Evolutionary conservation across 2,329 filamentous ascomycete genomes (phyloP).

Genomic region (Colletotrichum spaethianum): DNA sequence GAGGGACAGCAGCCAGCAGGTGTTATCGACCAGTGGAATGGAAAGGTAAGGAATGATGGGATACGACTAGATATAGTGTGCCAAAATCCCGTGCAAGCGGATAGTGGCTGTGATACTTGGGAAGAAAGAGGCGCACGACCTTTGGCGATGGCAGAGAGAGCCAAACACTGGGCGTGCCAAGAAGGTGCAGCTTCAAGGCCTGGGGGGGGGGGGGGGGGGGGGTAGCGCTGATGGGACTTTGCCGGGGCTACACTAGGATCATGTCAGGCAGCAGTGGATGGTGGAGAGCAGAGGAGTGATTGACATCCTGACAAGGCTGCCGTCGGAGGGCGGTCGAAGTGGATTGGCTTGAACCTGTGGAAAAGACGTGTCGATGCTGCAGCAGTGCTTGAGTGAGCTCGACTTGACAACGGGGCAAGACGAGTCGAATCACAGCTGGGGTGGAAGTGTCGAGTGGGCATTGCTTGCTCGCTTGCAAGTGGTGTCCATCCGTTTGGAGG

Average conservation of each 20-base stretch:
- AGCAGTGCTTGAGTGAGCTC: neutral
- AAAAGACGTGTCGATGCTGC: neutral
- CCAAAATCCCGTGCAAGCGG: conserved; percentile 6
- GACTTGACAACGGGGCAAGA: neutral
- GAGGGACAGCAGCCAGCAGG: too few species aligned
- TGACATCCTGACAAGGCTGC: neutral
- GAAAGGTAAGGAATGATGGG: conserved; percentile 33
- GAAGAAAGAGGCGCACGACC: conserved; percentile 19
- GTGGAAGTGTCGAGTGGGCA: conserved; percentile 8
- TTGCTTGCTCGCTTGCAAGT: neutral
- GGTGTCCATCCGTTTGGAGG: conserved; percentile 17
- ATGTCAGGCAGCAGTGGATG: conserved; percentile 1
- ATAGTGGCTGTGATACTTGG: conserved; percentile 29
- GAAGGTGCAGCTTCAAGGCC: too few species aligned
- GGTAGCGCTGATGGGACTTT: conserved; percentile 17
- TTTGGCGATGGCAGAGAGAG: neutral
- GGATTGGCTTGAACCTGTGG: conserved; percentile 12
- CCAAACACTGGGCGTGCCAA: conserved; percentile 25
- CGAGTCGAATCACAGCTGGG: neutral
- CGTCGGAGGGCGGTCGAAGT: conserved; percentile 34
- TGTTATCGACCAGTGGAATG: conserved; percentile 28
- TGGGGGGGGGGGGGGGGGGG: too few species aligned
- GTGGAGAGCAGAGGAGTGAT: conserved; percentile 13
- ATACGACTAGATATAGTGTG: conserved; percentile 30
- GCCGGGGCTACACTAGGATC: conserved; percentile 11